Conservation (phyloP, 305 asterid genomes). For the Rubia tinctorum region DNA sequence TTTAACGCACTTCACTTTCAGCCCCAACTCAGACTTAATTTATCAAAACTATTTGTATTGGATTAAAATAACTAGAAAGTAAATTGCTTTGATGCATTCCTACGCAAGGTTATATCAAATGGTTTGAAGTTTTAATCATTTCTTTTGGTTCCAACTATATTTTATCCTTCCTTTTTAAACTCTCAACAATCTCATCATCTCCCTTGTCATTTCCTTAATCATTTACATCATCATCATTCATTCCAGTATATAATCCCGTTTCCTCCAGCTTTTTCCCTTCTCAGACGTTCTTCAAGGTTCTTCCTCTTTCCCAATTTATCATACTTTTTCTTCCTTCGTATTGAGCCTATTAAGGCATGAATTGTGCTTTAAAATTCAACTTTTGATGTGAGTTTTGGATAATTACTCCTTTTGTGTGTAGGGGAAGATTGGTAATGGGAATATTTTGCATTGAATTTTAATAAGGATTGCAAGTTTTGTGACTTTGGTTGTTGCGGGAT, state of each 20-base stretch:
- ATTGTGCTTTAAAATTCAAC: constrained; percentile 3
- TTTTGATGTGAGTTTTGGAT: constrained; percentile 12
- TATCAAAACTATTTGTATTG: too few relatives aligned
- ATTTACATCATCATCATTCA: constrained; percentile 2
- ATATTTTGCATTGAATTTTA: neutral
- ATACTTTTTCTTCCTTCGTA: neutral
- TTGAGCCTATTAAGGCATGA: neutral
- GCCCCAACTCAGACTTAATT: constrained; percentile 78
- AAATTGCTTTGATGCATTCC: too few relatives aligned
- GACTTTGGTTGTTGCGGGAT: constrained; percentile 4
- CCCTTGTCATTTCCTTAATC: constrained; percentile 1
- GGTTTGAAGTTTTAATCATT: constrained; percentile 1
- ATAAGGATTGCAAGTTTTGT: neutral
- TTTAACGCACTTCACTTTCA: constrained; percentile 85
- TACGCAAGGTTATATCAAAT: neutral
- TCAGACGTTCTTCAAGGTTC: neutral
- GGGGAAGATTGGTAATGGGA: neutral
- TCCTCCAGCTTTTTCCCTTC: neutral
- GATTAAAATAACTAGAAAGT: too few relatives aligned
- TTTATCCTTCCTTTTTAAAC: neutral
- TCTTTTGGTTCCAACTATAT: neutral
- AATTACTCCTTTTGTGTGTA: neutral
- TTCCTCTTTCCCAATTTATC: neutral
- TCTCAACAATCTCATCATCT: constrained; percentile 7
- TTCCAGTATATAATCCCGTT: constrained; percentile 3